These are phyloP conservation scores for Globisporangium parvum DNA, from an alignment of 352 stramenopile genomes.

Conservation along the genomic window DNA sequence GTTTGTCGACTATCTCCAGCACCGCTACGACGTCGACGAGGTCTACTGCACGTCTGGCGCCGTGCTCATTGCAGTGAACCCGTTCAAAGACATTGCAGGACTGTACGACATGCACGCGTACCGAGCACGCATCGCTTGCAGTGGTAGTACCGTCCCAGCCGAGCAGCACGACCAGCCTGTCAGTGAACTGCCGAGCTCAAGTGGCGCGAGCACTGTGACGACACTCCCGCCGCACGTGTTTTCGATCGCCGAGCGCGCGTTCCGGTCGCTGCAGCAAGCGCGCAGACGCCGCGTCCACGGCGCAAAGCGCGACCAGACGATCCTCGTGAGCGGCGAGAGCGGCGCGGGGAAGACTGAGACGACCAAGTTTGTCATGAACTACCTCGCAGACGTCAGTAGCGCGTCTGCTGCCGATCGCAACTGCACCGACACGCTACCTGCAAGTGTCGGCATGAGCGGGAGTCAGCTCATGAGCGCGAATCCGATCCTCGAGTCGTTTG, in stretches of 20 bases:
- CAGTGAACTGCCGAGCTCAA: neutral
- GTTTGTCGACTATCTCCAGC: constrained; percentile 73
- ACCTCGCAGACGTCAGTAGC: constrained; percentile 33
- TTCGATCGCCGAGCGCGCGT: constrained; percentile 66
- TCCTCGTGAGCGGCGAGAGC: constrained; percentile 45
- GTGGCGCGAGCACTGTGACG: constrained; percentile 3
- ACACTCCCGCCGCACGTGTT: constrained; percentile 76
- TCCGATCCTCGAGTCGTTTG: constrained; percentile 83
- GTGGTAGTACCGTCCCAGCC: neutral
- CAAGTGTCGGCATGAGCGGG: constrained; percentile 32
- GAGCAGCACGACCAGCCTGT: neutral
- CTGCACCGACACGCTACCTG: constrained; percentile 1
- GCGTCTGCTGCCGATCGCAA: constrained; percentile 4
- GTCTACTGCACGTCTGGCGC: constrained; percentile 73
- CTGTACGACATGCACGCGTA: constrained; percentile 58
- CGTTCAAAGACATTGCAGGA: constrained; percentile 61
- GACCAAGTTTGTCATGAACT: constrained; percentile 76
- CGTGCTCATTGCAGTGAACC: constrained; percentile 76
- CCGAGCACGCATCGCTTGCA: constrained; percentile 20
- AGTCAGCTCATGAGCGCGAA: constrained; percentile 75
- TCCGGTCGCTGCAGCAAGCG: constrained; percentile 37
- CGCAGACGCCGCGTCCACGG: constrained; percentile 29
- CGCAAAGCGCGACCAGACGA: constrained; percentile 32
- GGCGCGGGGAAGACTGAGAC: constrained; percentile 45
- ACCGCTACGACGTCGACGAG: constrained; percentile 64